Base-by-base conservation (phyloP, 257 asterid species). In the Nicotiana tomentosiformis region DNA sequence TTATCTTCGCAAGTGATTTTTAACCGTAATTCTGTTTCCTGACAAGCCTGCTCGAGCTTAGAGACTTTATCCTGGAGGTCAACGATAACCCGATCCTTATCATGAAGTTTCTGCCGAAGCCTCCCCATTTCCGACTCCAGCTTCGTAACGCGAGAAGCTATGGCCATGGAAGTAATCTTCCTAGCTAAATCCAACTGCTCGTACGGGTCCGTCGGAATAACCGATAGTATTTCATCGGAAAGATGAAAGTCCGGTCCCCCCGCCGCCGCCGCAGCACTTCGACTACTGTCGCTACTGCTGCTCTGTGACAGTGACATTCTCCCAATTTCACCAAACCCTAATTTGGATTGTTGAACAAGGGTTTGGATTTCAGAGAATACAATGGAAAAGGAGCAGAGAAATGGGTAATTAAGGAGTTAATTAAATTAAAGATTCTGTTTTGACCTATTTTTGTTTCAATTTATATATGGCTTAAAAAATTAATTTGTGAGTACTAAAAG, bases 121-220 rank as follows among this genome's bases (percentile, higher is more conserved):
- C 85, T 84, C n/a, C 87, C 97, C 43, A 89, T 81, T 85, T 96
- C 99, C 7, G 95, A 67, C 89, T 96, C 98, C 4, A 96, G 93
- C 67, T 92, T 96, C 9, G 93, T 84, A 29, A 96, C 98, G 58
- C 99, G 97, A 20, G 99, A 94, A 2, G 98, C 99, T 82, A 96
- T 94, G 16, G 99, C 98, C 94, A 96, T 88, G 86, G 98, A 96
- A 9, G 99, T 94, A 77, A 96, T 91, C 93, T 94, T 96, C 85
- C 99, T 95, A 61, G 99, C 99, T 85, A 96, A 96, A 96, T 96
- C 99, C 89, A 96, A 87, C 84, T 96, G 99, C 32, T 96, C 99
- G 86, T 94, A 96, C 30, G 98, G 99, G 87, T 96, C 98, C 23
- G 94, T 88, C 26, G 99, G 99, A 43, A 94, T 91, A 33, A 94